Base-by-base conservation (phyloP, 345 rosid genomes). In the Mallotus nudiflorus region DNA sequence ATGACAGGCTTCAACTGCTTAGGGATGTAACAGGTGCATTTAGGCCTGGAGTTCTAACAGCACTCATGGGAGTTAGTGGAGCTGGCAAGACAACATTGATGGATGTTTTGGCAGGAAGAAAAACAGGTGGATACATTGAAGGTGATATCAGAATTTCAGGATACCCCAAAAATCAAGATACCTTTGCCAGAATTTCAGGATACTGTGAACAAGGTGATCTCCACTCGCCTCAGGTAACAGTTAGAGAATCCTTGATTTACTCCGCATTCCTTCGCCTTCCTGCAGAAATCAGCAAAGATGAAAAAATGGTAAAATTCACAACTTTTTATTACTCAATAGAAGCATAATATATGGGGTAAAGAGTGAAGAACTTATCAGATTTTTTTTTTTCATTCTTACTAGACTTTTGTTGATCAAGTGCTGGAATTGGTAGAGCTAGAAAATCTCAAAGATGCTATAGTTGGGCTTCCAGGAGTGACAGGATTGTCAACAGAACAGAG, bases 401-500 rank as follows among this genome's bases (percentile, higher is more conserved):
- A 89, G 94, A 70, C 72, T 67, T 89, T 89, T 75, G 94, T 89
- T 27, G 91, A 87, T 69, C 69, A 89, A 80, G 94, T 89, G 54
- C 80, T 82, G 89, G 86, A 85, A 12, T 70, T 89, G 53, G 94
- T 89, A 14, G 94, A 89, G 80, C 66, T 89, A 58, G 71, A 75
- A 27, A 81, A 79, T 68, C 86, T 89, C 37, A 87, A 80, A 72
- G 94, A 89, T 40, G 90, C 85, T 1, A 71, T 87, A 45, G 90
- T 89, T 16, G 94, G 94, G 60, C 74, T 89, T 25, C 95, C 90
- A 5, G 95, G 95, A 70, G 67, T 89, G 18, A 80, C 90, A 56
- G 97, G 94, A 54, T 66, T 92, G 77, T 90, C 94, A 49, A 92
- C 96, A 18, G 97, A 92, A 59, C 97, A 92, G 59, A 82, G 96